Base-by-base conservation (phyloP, 345 rosid genomes). In the Rhizophora apiculata region DNA sequence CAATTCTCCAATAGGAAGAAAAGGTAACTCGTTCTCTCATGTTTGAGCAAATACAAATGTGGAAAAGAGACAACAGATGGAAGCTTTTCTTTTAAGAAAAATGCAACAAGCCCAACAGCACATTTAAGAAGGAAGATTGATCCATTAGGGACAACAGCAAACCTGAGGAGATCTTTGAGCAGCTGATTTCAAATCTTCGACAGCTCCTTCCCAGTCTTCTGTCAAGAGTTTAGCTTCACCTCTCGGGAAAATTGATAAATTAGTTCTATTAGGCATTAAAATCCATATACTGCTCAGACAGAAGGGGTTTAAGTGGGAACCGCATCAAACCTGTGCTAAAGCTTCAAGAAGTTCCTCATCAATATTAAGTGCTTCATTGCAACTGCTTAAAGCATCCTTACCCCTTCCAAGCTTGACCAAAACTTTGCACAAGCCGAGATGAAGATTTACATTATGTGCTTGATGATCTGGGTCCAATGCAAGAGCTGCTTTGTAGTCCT, bases 201-300 rank as follows among this genome's bases (percentile, higher is more conserved):
- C 93, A 51, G 99, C 99, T 75, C 99, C 99, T 86, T 92, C 97
- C 94, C 94, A 96, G 69, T 96, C 97, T 83, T 96, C 98, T 3
- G 79, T 79, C 78, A 96, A 79, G 65, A 92, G 83, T 87, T 90
- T 92, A 74, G 99, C 98, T 83, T 96, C 93, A 67, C 97, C 99
- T 68, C 97, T 85, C 99, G 92, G 73, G 74, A 24, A 52, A 62
- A 66, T 19, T 27, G 18, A 63, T 64, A 61, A 62, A 18, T 7
- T 30, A 61, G 52, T 21, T 53, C 21, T 79, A 52, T 32, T 62
- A 58, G 30, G 73, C 43, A 57, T 37, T 27, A 39, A 34, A 16
- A 70, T 27, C 46, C 39, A 27, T 26, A 63, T 18, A 8, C 31
- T 53, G 21, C 48, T 19, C 58, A 20, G 27, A 20, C 60, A 21